Percentiles rank a stretch among this genome's conserved stretches.
Conservation (phyloP, 441 rosid species). For the Mallotus repandus region DNA sequence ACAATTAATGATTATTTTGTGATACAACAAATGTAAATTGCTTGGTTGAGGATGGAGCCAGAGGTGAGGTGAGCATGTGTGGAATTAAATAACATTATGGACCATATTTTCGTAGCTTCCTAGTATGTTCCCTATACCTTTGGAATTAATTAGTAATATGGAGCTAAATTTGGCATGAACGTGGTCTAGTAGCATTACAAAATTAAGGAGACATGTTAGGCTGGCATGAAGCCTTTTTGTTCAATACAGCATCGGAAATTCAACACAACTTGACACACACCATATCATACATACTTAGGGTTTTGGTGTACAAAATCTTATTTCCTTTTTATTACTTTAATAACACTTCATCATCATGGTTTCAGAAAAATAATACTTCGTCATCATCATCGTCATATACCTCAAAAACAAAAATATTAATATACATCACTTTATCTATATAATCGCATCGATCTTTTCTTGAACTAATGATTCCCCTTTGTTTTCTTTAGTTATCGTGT, state of each 20-base stretch:
- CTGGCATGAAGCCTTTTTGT: conserved; percentile 25
- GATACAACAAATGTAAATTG: background rate
- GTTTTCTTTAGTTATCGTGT: background rate
- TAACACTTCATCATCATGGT: background rate
- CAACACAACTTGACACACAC: background rate
- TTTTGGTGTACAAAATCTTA: conserved; percentile 12
- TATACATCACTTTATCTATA: too few species aligned
- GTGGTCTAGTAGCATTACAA: conserved; percentile 36
- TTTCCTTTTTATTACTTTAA: conserved; percentile 4
- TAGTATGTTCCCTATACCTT: conserved; percentile 30
- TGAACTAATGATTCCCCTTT: background rate
- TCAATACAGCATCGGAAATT: background rate
- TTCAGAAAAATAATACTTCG: too few species aligned
- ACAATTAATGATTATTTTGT: conserved; percentile 17
- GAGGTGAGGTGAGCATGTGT: background rate
- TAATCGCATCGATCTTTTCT: conserved; percentile 3
- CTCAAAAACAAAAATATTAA: too few species aligned
- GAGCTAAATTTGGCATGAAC: conserved; percentile 21
- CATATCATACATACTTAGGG: background rate
- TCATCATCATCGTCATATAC: too few species aligned
- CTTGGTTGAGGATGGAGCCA: conserved; percentile 19
- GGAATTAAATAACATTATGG: background rate
- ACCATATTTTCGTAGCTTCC: conserved; percentile 20
- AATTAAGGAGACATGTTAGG: conserved; percentile 13
- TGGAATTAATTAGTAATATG: conserved; percentile 8